Evolutionary conservation across 306 rosid genomes (phyloP), one percentile per base, ranked within the genome.

Genomic region (apple (Malus domestica)): DNA sequence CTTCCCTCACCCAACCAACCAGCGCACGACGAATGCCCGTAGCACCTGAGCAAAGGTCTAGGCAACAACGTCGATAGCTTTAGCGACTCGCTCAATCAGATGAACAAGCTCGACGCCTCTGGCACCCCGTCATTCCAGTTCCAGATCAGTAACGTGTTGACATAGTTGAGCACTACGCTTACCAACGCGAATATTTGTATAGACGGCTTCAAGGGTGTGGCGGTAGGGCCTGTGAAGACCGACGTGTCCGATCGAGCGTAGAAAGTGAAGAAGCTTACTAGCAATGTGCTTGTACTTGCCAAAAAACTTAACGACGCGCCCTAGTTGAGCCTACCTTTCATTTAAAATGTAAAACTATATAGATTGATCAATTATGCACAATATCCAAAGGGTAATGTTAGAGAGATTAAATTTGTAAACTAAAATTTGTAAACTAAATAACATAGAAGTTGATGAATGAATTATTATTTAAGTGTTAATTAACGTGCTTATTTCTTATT

Each of bases 111-210:
- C 4, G 19, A 67, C 15, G 88, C 86, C 0, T 70, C 35, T 1
- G 80, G 81, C 44, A 8, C 44, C 44, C 44, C 3, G 27, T 85
- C 93, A 74, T 88, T 92, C 69, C 63, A 81, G 78, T 92, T 95
- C 58, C 91, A 90, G 88, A 92, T 95, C 93, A 89, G 96, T 62
- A 89, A 92, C 85, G 97, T 95, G 9, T 97, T 92, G 89, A 95
- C 99, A 88, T 95, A 96, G 99, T 89, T 95, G 99, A 95, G 99
- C 80, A 96, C 99, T 0, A 96, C 99, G 8, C 80, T 95, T 10
- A 95, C 99, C 11, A 95, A 92, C 59, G 90, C 90, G 80, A 33
- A 95, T 45, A 95, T 97, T 0, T 95, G 99, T 74, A 92, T 97
- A 79, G 97, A 95, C 70, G 97, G 96, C 0, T 92, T 95, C 74